Conservation (phyloP, 371 early-diverging fungal genomes). For the Chytridiales sp. region DNA sequence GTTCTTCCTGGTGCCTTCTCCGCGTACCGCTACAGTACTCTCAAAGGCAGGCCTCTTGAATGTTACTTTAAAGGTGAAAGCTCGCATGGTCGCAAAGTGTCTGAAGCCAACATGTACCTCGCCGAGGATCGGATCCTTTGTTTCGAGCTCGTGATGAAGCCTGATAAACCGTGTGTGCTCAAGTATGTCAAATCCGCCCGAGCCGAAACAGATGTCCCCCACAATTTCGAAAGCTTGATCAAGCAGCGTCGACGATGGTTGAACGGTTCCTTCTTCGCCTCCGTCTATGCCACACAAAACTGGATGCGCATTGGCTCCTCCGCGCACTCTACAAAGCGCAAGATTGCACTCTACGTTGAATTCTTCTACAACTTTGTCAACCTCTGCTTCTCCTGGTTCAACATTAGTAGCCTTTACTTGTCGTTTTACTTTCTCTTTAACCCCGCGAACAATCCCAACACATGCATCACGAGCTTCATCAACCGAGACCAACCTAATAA, state of each 20-base stretch:
- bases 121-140: conserved; percentile 87
- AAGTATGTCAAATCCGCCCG: conserved; percentile 55
- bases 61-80: conserved; percentile 92
- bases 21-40: conserved; percentile 88
- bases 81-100: conserved; percentile 66
- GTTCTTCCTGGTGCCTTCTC: conserved; percentile 93
- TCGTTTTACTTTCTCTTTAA: conserved; percentile 40
- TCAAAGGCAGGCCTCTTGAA: conserved; percentile 68
- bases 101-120: conserved; percentile 46
- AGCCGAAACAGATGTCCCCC: conserved; percentile 83
- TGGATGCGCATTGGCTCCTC: conserved; percentile 16
- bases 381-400: conserved; percentile 64
- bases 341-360: conserved; percentile 62
- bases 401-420: conserved; percentile 39
- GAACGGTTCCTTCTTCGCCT: conserved; percentile 95
- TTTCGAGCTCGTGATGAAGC: conserved; percentile 83
- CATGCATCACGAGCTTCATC: conserved; percentile 23
- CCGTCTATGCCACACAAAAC: conserved; percentile 45
- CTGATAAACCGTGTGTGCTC: conserved; percentile 67
- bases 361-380: conserved; percentile 62
- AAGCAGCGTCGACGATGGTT: conserved; percentile 88
- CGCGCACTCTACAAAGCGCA: conserved; percentile 44
- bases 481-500: conserved; percentile 3
- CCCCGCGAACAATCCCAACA: conserved; percentile 11
- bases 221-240: conserved; percentile 74